phyloP scores from a whole-genome alignment of 1,284 basidiomycete genomes.

The Paramarasmius palmivorus region DNA sequence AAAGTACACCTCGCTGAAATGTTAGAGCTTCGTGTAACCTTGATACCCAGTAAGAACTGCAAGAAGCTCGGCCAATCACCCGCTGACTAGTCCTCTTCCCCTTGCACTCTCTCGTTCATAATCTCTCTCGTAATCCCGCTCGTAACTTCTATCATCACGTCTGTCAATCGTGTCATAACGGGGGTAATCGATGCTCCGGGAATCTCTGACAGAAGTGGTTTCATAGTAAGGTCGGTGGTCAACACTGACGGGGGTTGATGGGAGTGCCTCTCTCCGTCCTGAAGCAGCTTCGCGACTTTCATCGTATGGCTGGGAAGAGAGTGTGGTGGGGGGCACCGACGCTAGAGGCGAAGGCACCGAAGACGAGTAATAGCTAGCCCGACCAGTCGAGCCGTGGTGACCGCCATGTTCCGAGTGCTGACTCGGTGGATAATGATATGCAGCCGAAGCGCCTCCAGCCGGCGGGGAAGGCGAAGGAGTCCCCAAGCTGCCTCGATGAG shows the following conservation, averaged over 20 bases:
- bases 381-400: not conserved
- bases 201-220: slow-evolving; percentile 1
- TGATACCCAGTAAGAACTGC: not conserved
- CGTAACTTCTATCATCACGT: slow-evolving; percentile 5
- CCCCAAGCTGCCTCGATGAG: slow-evolving; percentile 41
- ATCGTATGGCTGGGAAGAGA: slow-evolving; percentile 13
- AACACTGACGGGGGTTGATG: slow-evolving; percentile 11
- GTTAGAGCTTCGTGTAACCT: too few species aligned
- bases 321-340: slow-evolving; percentile 10
- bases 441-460: slow-evolving; percentile 38
- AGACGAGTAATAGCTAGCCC: slow-evolving; percentile 8
- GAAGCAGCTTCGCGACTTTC: slow-evolving; percentile 7
- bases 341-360: slow-evolving; percentile 15
- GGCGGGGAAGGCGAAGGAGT: slow-evolving; percentile 66
- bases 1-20: too few species aligned
- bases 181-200: slow-evolving; percentile 1
- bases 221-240: slow-evolving; percentile 12
- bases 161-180: slow-evolving; percentile 6
- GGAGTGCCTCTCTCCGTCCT: slow-evolving; percentile 5
- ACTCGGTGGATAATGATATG: slow-evolving; percentile 41
- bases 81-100: slow-evolving; percentile 13
- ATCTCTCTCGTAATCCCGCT: slow-evolving; percentile 12
- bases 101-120: slow-evolving; percentile 6
- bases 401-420: slow-evolving; percentile 24
- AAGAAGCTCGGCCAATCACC: not conserved